Evolutionary conservation across 2,329 filamentous ascomycete genomes (phyloP).

Genomic region (Domatiomyces catenatus): DNA sequence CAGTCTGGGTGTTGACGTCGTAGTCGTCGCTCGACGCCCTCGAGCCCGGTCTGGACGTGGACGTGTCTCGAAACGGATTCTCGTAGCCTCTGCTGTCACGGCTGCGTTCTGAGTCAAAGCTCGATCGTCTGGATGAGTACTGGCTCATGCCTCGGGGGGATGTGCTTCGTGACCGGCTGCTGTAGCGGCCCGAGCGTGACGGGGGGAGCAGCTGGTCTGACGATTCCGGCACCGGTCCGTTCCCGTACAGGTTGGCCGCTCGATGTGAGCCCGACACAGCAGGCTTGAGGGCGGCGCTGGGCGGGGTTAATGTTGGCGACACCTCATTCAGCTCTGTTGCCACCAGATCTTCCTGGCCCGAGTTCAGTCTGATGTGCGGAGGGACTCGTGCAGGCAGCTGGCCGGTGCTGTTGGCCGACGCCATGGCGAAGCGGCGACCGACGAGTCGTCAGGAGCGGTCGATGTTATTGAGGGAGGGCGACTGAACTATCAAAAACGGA

Average conservation of each 20-base stretch:
- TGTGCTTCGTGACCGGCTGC: not conserved
- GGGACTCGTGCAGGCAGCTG: constrained; percentile 20
- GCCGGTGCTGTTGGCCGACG: constrained; percentile 12
- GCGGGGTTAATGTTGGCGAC: constrained; percentile 10
- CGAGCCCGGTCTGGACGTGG: constrained; percentile 37
- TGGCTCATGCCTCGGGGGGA: not conserved
- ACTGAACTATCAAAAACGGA: too few species aligned
- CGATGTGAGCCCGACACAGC: constrained; percentile 4
- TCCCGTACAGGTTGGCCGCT: constrained; percentile 16
- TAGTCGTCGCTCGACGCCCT: constrained; percentile 47
- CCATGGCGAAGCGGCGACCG: constrained; percentile 14
- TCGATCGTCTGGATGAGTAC: constrained; percentile 44
- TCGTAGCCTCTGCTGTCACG: constrained; percentile 36
- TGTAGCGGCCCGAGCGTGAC: constrained; percentile 14
- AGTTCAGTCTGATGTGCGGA: constrained; percentile 51
- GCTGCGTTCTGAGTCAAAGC: constrained; percentile 48
- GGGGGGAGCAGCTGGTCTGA: constrained; percentile 17
- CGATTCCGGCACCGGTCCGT: constrained; percentile 10
- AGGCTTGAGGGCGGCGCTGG: constrained; percentile 4
- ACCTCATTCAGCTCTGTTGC: constrained; percentile 11
- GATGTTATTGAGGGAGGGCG: too few species aligned
- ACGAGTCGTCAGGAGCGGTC: constrained; percentile 10
- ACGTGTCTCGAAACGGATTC: constrained; percentile 47
- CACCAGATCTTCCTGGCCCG: constrained; percentile 40
- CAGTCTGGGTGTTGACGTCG: constrained; percentile 54